These are phyloP conservation scores for Amphirosellinia nigrospora DNA, from an alignment of 495 filamentous ascomycete species.

Conservation along the genomic window DNA sequence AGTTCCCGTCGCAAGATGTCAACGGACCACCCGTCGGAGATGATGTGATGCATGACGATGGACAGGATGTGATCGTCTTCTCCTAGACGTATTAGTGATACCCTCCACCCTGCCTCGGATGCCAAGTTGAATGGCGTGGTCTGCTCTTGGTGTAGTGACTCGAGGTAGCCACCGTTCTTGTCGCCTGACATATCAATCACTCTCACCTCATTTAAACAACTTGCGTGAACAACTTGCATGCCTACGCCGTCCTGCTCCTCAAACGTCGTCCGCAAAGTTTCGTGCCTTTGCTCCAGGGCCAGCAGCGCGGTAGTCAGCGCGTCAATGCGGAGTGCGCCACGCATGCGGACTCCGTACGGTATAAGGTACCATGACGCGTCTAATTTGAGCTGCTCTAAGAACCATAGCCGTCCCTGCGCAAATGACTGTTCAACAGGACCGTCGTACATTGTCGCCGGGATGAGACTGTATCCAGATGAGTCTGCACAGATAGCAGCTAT, in stretches of 20 bases:
- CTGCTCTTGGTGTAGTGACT: constrained; percentile 14
- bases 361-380: constrained; percentile 25
- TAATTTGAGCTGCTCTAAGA: constrained; percentile 23
- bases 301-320: constrained; percentile 18
- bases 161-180: constrained; percentile 12
- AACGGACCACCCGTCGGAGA: constrained; percentile 29
- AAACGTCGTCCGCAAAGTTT: constrained; percentile 30
- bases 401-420: constrained; percentile 27
- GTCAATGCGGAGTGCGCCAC: constrained; percentile 19
- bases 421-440: constrained; percentile 27
- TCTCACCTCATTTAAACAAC: background rate
- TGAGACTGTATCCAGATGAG: constrained; percentile 3
- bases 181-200: constrained; percentile 13
- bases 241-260: constrained; percentile 21
- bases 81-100: constrained; percentile 21
- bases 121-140: constrained; percentile 21
- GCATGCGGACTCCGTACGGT: constrained; percentile 23
- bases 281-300: constrained; percentile 25
- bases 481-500: background rate
- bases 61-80: constrained; percentile 27
- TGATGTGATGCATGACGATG: constrained; percentile 30
- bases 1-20: constrained; percentile 25
- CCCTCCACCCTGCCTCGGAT: constrained; percentile 26
- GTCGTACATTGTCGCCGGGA: constrained; percentile 11
- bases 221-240: constrained; percentile 22